A percentile compares a stretch with the other conserved stretches of the same genome.
Conservation (phyloP, 495 filamentous ascomycete species). For the Neurospora pannonica region DNA sequence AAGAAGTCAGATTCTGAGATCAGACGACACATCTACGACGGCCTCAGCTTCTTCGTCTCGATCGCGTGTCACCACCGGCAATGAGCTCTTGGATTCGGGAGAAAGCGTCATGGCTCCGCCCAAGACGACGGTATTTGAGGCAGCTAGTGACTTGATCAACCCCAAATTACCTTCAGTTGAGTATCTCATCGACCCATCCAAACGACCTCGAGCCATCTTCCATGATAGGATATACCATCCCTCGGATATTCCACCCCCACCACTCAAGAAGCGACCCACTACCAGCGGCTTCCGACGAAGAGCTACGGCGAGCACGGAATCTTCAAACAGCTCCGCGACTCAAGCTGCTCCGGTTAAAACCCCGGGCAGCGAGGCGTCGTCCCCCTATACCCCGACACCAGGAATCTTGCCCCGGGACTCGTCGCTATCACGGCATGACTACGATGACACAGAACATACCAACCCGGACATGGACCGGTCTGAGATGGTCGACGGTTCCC, state of each 20-base stretch:
- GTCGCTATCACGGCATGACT: slow-evolving; percentile 24
- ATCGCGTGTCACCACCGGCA: slow-evolving; percentile 33
- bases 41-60: slow-evolving; percentile 26
- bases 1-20: slow-evolving; percentile 60
- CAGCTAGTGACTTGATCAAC: slow-evolving; percentile 82
- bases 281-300: slow-evolving; percentile 26
- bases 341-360: background rate
- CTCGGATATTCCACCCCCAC: slow-evolving; percentile 80
- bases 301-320: slow-evolving; percentile 3
- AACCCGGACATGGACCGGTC: slow-evolving; percentile 26
- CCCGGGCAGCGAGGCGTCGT: slow-evolving; percentile 4
- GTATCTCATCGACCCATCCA: slow-evolving; percentile 73
- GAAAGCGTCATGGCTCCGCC: slow-evolving; percentile 59
- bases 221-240: slow-evolving; percentile 94
- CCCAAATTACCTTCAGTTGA: slow-evolving; percentile 73
- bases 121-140: slow-evolving; percentile 87
- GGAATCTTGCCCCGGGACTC: slow-evolving; percentile 19
- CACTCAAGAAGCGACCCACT: slow-evolving; percentile 48
- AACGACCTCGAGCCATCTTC: slow-evolving; percentile 86
- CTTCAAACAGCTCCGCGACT: background rate
- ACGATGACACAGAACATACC: slow-evolving; percentile 27
- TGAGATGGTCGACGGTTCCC: slow-evolving; percentile 43
- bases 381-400: slow-evolving; percentile 5
- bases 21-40: slow-evolving; percentile 29
- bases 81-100: slow-evolving; percentile 31